These are phyloP conservation scores for Silene coronaria DNA, from an alignment of 179 eudicot species.

Conservation along the genomic window DNA sequence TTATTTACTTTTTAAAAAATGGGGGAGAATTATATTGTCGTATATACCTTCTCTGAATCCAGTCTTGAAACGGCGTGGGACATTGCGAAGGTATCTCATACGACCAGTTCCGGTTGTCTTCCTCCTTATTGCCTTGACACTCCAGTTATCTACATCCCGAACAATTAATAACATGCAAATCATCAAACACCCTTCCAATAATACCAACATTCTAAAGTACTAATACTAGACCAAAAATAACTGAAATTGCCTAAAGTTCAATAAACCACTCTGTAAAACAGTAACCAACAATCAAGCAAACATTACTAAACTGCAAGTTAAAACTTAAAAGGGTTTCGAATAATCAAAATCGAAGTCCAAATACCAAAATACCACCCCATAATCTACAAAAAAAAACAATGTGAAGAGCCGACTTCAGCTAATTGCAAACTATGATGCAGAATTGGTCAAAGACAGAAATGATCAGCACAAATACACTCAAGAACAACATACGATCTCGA, in stretches of 20 bases:
- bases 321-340: not conserved
- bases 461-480: too few relatives aligned
- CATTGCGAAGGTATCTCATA: slow-evolving; percentile 49
- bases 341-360: too few relatives aligned
- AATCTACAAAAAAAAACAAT: too few relatives aligned
- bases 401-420: not conserved
- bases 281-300: not conserved
- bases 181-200: not conserved
- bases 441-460: too few relatives aligned
- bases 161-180: not conserved
- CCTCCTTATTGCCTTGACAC: slow-evolving; percentile 44
- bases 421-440: too few relatives aligned
- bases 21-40: too few relatives aligned
- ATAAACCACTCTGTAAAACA: not conserved
- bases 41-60: slow-evolving; percentile 45
- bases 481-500: too few relatives aligned
- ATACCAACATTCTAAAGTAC: not conserved
- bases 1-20: too few relatives aligned
- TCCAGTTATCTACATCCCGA: slow-evolving; percentile 42
- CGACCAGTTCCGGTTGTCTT: slow-evolving; percentile 54
- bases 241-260: not conserved
- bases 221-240: not conserved
- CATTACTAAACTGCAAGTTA: not conserved
- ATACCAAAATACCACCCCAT: not conserved
- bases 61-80: slow-evolving; percentile 49